phyloP scores from a whole-genome alignment of 2,329 filamentous ascomycete species.

The Mollisiaceae sp. region DNA sequence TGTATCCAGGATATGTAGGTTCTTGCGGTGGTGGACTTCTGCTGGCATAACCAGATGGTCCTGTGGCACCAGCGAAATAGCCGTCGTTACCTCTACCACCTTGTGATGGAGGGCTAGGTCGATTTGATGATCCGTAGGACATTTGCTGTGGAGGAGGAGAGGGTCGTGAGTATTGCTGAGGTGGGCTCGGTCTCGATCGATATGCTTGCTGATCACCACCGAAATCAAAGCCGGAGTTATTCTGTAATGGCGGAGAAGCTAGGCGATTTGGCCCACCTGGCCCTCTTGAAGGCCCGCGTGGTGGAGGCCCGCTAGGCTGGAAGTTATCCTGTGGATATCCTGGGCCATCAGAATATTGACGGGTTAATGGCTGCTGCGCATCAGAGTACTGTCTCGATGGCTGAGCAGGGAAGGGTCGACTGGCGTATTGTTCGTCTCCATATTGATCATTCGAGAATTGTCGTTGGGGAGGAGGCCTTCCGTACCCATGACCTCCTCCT shows the following conservation, averaged over 20 bases:
- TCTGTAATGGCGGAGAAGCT: conserved; percentile 35
- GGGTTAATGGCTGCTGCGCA: conserved; percentile 31
- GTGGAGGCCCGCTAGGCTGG: conserved; percentile 7
- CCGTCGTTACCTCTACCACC: conserved; percentile 21
- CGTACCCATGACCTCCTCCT: conserved; percentile 25
- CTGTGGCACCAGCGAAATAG: conserved; percentile 25
- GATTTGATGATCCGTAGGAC: conserved; percentile 22
- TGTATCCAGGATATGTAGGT: conserved; percentile 35
- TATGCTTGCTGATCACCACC: conserved; percentile 25
- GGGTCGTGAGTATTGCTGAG: conserved; percentile 26
- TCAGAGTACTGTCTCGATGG: conserved; percentile 35
- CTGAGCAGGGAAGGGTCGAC: conserved; percentile 27
- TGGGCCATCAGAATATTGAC: conserved; percentile 35
- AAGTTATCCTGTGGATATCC: conserved; percentile 21
- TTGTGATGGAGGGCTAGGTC: conserved; percentile 20
- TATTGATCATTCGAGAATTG: conserved; percentile 33
- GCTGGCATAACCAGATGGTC: conserved; percentile 31
- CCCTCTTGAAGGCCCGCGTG: conserved; percentile 28
- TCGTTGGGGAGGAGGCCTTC: conserved; percentile 28
- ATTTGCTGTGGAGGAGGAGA: conserved; percentile 27
- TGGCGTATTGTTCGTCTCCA: conserved; percentile 6
- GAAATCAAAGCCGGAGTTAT: conserved; percentile 38
- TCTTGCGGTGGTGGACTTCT: conserved; percentile 36
- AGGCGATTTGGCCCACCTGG: conserved; percentile 31
- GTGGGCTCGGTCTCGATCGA: conserved; percentile 24